phyloP scores from a whole-genome alignment of 768 basidiomycete species.

The Rhizopogon vulgaris region DNA sequence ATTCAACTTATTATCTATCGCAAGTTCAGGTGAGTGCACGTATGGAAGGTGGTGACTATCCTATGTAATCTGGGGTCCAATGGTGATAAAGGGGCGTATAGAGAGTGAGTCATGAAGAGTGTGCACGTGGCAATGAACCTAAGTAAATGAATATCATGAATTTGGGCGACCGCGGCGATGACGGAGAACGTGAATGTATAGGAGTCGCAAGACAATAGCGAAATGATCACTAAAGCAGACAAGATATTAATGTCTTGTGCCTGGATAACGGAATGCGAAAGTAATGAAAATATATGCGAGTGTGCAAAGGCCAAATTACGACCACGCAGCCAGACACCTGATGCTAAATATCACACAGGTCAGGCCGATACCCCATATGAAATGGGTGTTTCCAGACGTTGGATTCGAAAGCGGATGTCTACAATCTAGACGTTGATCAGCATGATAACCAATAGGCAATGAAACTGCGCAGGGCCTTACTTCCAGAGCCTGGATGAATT shows the following conservation, averaged over 20 bases:
- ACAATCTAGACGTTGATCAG: neutral
- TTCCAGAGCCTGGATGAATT: neutral
- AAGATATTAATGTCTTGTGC: neutral
- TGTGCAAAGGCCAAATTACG: neutral
- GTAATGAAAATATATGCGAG: neutral
- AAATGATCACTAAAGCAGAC: neutral
- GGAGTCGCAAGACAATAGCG: neutral
- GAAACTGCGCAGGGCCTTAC: neutral
- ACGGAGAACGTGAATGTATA: neutral
- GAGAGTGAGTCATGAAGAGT: neutral
- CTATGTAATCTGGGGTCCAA: no score
- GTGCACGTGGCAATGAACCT: neutral
- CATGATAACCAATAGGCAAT: neutral
- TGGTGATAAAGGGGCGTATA: neutral
- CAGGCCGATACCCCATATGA: neutral
- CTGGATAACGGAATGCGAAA: neutral
- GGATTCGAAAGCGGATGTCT: neutral
- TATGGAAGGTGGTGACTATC: no score
- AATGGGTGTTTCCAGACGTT: neutral
- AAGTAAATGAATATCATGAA: neutral
- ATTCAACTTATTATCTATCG: neutral
- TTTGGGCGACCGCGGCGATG: neutral
- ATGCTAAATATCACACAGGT: neutral
- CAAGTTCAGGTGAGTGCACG: neutral
- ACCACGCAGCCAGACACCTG: neutral